A percentile compares a stretch with the other conserved stretches of the same genome.
phyloP scores from a whole-genome alignment of 345 rosid genomes.

The Euphorbia peplus region DNA sequence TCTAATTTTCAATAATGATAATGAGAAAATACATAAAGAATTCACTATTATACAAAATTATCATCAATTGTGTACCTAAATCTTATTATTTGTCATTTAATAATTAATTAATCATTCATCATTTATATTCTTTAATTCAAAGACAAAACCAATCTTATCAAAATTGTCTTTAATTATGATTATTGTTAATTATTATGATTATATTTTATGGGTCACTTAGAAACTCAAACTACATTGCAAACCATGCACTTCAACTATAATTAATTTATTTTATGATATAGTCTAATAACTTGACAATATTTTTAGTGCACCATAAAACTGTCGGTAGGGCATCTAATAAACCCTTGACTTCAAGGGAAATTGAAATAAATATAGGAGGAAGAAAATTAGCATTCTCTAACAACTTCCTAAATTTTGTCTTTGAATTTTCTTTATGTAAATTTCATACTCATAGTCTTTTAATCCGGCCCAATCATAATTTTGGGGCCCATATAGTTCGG shows the following conservation, averaged over 20 bases:
- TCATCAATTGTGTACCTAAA: neutral
- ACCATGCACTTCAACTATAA: neutral
- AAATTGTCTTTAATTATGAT: neutral
- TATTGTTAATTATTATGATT: neutral
- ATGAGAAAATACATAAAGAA: neutral
- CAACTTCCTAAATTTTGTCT: neutral
- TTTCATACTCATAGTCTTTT: too few species aligned
- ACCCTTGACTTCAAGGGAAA: slow-evolving; percentile 9
- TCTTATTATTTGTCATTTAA: neutral
- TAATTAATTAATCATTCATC: neutral
- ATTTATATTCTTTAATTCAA: neutral
- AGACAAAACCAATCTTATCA: neutral
- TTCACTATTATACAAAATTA: neutral
- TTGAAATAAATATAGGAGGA: neutral
- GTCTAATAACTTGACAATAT: neutral
- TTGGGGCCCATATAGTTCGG: too few species aligned
- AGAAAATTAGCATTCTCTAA: neutral
- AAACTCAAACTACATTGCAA: neutral
- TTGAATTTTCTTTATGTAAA: neutral
- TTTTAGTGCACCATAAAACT: neutral
- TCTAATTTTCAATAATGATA: neutral
- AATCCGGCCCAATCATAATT: too few species aligned
- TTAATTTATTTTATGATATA: neutral
- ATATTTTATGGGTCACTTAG: neutral
- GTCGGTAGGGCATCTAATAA: slow-evolving; percentile 17